phyloP scores from a whole-genome alignment of 2,329 filamentous ascomycete genomes.

The Aspergillus spinulosporus region DNA sequence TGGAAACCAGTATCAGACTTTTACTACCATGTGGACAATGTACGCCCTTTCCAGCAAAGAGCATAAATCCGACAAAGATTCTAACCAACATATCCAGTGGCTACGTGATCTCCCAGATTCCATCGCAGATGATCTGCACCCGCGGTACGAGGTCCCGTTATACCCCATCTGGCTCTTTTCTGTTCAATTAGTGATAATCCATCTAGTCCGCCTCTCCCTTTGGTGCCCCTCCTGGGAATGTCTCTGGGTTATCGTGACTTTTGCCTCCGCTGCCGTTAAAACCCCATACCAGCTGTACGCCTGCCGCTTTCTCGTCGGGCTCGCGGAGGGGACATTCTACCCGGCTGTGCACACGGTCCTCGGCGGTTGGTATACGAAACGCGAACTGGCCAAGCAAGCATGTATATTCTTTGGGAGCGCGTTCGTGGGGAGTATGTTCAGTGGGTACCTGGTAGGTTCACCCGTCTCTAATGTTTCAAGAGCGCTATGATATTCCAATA shows the following conservation, averaged over 20 bases:
- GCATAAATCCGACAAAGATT: background rate
- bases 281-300: constrained; percentile 5
- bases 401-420: constrained; percentile 6
- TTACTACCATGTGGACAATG: constrained; percentile 9
- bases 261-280: constrained; percentile 1
- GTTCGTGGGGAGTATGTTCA: constrained; percentile 6
- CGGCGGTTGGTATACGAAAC: constrained; percentile 4
- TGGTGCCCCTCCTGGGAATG: constrained; percentile 7
- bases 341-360: constrained; percentile 2
- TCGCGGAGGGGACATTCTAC: constrained; percentile 8
- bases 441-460: background rate
- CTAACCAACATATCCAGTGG: background rate
- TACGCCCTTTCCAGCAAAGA: background rate
- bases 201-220: background rate
- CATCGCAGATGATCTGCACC: constrained; percentile 6
- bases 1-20: constrained; percentile 3
- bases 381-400: constrained; percentile 1
- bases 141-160: background rate
- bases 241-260: constrained; percentile 1
- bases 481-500: background rate
- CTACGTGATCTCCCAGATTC: constrained; percentile 1
- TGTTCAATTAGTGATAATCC: background rate
- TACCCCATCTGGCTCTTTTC: background rate
- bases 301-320: constrained; percentile 5
- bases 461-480: no score